Conservation (phyloP, 495 filamentous ascomycete species). For the Xylaria sp. region DNA sequence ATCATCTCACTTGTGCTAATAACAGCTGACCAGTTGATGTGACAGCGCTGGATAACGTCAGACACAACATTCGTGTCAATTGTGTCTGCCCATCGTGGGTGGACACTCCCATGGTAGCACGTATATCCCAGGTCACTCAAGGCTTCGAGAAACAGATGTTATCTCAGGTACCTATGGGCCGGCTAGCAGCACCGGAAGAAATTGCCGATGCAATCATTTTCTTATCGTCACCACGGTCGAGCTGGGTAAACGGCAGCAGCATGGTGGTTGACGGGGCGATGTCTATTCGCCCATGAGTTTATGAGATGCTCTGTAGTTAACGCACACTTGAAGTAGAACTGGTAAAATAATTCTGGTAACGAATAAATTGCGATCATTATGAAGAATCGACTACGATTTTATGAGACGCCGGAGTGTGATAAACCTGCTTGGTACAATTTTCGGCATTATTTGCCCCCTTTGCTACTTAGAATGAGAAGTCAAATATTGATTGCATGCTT, state of each 20-base stretch:
- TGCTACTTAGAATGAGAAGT: no score
- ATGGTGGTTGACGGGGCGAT: conserved; percentile 30
- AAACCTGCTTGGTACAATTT: no score
- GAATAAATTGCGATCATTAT: no score
- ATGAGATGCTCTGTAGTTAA: no score
- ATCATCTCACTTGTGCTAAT: neutral
- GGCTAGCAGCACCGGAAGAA: conserved; percentile 13
- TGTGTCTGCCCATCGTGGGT: conserved; percentile 27
- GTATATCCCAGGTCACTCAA: neutral
- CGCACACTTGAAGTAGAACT: no score
- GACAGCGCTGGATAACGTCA: conserved; percentile 20
- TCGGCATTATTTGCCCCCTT: no score
- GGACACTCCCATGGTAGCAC: conserved; percentile 21
- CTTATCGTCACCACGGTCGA: conserved; percentile 27
- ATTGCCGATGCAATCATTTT: conserved; percentile 29
- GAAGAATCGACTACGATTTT: no score
- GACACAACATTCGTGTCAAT: conserved; percentile 21
- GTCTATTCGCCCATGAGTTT: conserved; percentile 10
- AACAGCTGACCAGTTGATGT: neutral
- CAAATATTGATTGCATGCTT: no score
- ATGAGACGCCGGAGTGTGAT: no score
- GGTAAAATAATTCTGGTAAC: no score
- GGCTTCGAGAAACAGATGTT: neutral
- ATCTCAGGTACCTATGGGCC: neutral
- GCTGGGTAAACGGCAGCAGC: conserved; percentile 30